Evolutionary conservation across 1,284 basidiomycete species (phyloP).

Genomic region (Ustanciosporium gigantosporum): DNA sequence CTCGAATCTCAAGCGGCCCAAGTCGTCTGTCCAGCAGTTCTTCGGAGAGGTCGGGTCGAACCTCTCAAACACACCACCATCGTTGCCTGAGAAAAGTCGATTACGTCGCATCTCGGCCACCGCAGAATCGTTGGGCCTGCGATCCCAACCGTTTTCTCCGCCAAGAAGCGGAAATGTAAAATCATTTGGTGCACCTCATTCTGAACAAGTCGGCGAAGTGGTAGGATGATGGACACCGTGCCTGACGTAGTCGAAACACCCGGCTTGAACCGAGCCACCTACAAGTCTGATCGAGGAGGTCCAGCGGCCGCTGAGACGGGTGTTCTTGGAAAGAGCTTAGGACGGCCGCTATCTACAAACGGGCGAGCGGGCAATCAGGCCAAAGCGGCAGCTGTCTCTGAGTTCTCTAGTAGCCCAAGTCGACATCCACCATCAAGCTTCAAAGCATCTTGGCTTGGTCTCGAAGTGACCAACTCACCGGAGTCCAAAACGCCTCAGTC

Average conservation of each 20-base stretch:
- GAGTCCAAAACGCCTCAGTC: not conserved
- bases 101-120: conserved; percentile 34
- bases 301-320: conserved; percentile 31
- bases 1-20: conserved; percentile 27
- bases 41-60: conserved; percentile 18
- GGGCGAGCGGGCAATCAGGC: conserved; percentile 1
- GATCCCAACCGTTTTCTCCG: conserved; percentile 15
- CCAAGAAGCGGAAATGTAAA: no score
- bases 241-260: no score
- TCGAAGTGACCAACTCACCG: conserved; percentile 3
- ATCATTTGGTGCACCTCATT: no score
- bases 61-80: conserved; percentile 29
- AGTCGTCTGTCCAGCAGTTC: conserved; percentile 28
- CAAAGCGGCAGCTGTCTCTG: no score
- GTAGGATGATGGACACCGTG: no score
- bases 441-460: conserved; percentile 25
- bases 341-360: conserved; percentile 13
- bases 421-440: conserved; percentile 35
- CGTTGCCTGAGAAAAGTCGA: conserved; percentile 9
- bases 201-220: no score
- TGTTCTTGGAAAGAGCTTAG: conserved; percentile 19
- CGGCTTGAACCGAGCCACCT: conserved; percentile 19
- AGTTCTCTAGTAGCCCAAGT: conserved; percentile 15
- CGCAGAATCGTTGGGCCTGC: conserved; percentile 22
- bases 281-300: conserved; percentile 14